Evolutionary conservation across 345 rosid genomes (phyloP).

Genomic region (Luvunga scandens): DNA sequence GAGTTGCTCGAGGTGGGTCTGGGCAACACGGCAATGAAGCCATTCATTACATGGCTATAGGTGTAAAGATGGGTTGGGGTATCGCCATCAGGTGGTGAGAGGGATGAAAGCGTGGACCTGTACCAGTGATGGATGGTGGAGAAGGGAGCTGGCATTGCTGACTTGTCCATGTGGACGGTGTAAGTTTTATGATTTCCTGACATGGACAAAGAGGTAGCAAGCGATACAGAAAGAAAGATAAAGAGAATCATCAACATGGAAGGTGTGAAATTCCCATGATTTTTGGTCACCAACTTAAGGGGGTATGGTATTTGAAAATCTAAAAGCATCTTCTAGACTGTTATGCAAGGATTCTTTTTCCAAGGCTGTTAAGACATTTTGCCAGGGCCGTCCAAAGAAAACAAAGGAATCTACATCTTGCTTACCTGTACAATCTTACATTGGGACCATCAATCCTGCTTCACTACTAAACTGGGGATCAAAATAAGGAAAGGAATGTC

Average conservation of each 20-base stretch:
- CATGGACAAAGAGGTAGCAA: background rate
- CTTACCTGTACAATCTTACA: background rate
- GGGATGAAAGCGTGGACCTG: conserved; percentile 36
- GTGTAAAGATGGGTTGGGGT: conserved; percentile 44
- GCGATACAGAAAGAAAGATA: conserved; percentile 12
- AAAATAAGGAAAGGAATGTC: background rate
- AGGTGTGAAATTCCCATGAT: conserved; percentile 7
- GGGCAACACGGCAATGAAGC: conserved; percentile 43
- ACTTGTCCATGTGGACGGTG: conserved; percentile 45
- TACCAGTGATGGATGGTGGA: conserved; percentile 42
- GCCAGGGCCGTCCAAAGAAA: background rate
- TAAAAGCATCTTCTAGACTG: conserved; percentile 1
- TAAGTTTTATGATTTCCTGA: conserved; percentile 21
- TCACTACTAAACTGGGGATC: background rate
- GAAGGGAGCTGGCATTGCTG: conserved; percentile 34
- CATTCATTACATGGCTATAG: conserved; percentile 42
- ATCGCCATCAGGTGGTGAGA: conserved; percentile 26
- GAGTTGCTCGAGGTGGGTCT: conserved; percentile 35
- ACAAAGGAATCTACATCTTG: background rate
- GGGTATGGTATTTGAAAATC: background rate
- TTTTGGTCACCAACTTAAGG: conserved; percentile 7
- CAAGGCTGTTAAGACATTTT: background rate
- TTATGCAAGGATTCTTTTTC: background rate
- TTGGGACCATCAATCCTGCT: background rate
- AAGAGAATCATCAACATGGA: conserved; percentile 15